phyloP scores from a whole-genome alignment of 2,329 filamentous ascomycete genomes.

The Parafenestella ontariensis region DNA sequence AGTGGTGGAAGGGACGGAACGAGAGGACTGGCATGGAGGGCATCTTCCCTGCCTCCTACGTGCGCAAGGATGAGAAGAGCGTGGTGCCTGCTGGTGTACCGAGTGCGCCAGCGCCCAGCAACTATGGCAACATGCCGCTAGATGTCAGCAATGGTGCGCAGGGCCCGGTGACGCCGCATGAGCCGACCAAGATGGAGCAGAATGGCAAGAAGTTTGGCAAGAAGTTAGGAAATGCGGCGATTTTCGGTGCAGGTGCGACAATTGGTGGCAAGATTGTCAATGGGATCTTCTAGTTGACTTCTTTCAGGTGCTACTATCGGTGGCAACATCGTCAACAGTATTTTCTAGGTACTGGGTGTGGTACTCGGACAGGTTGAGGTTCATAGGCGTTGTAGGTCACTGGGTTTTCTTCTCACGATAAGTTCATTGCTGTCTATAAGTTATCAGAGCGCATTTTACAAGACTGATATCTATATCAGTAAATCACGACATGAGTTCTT shows the following conservation, averaged over 20 bases:
- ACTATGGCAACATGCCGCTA: constrained; percentile 76
- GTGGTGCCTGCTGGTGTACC: constrained; percentile 49
- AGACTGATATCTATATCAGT: background rate
- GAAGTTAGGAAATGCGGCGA: constrained; percentile 85
- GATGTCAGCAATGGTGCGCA: constrained; percentile 69
- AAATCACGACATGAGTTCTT: background rate
- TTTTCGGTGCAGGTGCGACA: constrained; percentile 92
- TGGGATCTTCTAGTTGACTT: constrained; percentile 74
- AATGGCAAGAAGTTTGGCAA: constrained; percentile 95
- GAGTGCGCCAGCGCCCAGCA: constrained; percentile 57
- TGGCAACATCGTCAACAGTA: constrained; percentile 74
- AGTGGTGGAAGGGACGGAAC: constrained; percentile 96
- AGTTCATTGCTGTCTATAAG: background rate
- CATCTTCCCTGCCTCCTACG: constrained; percentile 95
- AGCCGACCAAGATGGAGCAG: constrained; percentile 70
- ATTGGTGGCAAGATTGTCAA: constrained; percentile 91
- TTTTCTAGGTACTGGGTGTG: constrained; percentile 20
- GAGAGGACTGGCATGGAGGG: constrained; percentile 82
- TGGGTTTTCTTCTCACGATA: background rate
- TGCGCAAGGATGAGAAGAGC: constrained; percentile 71
- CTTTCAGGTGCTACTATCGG: constrained; percentile 85
- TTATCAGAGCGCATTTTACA: background rate
- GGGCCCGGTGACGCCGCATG: constrained; percentile 46
- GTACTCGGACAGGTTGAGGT: background rate
- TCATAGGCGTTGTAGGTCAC: constrained; percentile 1